Evolutionary conservation across 352 stramenopile genomes (phyloP), one percentile per base, ranked within the genome.

Genomic region (Phytophthora capsici): DNA sequence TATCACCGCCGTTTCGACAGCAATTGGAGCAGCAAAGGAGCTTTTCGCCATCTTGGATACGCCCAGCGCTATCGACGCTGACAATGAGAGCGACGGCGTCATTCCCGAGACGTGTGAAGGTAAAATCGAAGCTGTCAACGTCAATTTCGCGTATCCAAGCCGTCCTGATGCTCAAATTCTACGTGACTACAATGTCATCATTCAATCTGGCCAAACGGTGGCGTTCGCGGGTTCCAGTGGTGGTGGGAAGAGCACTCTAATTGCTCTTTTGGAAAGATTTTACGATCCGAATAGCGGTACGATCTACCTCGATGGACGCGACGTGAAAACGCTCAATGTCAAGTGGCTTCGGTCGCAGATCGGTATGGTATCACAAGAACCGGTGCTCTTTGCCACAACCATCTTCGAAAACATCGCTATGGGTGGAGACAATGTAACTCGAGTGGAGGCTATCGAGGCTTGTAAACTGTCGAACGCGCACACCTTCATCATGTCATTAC

Each of bases 401-500:
- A 93, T 98, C 56, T 63, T 69, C 7, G 82, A 97, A n/a, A 98
- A 98, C 58, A 97, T 98, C 63, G 57, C 63, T 13, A 87, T 88
- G 56, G 88, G 88, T 9, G 80, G 77, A n/a, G 60, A 78, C 36
- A 66, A 85, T 41, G 56, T 69, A 32, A 70, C 65, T 14, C 64
- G 56, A 13, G 89, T 89, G 38, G 86, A 97, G 37, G 70, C 98
- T 6, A 69, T 89, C 23, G 75, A 80, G 17, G 95, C 93, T 1
- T 91, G 88, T 3, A 82, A 91, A 63, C 69, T 85, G 53, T 91
- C 94, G 0, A 93, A 98, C 44, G 80, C 97, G 6, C 71, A 95
- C 57, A 65, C 84, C 22, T 98, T 99, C 57, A 95, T 99, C 63
- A 81, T 92, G 55, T 76, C 69, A n/a, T 68, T 99, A 25, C 83